These are phyloP conservation scores for Hypoxylon subgilvum DNA, from an alignment of 495 filamentous ascomycete species.

Conservation along the genomic window DNA sequence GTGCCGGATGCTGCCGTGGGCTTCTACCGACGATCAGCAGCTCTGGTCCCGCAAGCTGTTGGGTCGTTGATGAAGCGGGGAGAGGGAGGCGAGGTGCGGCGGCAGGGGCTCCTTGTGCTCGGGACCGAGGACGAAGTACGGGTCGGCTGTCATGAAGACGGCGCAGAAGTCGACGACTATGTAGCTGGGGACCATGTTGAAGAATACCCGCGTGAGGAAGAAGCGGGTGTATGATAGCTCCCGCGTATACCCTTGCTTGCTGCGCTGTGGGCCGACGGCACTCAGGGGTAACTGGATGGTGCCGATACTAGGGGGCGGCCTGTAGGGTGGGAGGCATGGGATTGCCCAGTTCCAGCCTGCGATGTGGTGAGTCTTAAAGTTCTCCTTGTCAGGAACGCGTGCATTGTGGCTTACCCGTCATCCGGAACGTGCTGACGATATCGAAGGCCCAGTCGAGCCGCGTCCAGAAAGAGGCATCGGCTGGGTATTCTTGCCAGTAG, in stretches of 20 bases:
- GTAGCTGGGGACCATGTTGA: slow-evolving; percentile 59
- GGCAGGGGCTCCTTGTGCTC: slow-evolving; percentile 49
- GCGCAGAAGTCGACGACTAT: slow-evolving; percentile 71
- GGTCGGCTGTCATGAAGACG: slow-evolving; percentile 69
- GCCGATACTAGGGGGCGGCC: slow-evolving; percentile 46
- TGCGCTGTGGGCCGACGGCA: slow-evolving; percentile 45
- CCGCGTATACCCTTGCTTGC: slow-evolving; percentile 43
- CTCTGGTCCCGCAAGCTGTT: no score
- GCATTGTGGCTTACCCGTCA: slow-evolving; percentile 52
- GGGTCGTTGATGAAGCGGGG: no score
- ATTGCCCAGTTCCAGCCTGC: slow-evolving; percentile 78
- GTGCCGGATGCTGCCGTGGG: no score
- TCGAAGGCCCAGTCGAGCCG: slow-evolving; percentile 77
- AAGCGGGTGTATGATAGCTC: slow-evolving; percentile 51
- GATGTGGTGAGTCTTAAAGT: background rate
- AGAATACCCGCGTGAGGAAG: slow-evolving; percentile 52
- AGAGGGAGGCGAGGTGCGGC: slow-evolving; percentile 49
- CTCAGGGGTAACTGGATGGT: slow-evolving; percentile 48
- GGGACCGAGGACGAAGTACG: slow-evolving; percentile 70
- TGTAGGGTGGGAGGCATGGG: slow-evolving; percentile 61
- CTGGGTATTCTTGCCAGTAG: slow-evolving; percentile 77
- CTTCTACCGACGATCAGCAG: no score
- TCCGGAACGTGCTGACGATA: slow-evolving; percentile 70
- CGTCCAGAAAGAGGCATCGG: slow-evolving; percentile 55
- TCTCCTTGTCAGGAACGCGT: background rate